phyloP scores from a whole-genome alignment of 1,139 yeast genomes.

The Kodamaea anthophila region DNA sequence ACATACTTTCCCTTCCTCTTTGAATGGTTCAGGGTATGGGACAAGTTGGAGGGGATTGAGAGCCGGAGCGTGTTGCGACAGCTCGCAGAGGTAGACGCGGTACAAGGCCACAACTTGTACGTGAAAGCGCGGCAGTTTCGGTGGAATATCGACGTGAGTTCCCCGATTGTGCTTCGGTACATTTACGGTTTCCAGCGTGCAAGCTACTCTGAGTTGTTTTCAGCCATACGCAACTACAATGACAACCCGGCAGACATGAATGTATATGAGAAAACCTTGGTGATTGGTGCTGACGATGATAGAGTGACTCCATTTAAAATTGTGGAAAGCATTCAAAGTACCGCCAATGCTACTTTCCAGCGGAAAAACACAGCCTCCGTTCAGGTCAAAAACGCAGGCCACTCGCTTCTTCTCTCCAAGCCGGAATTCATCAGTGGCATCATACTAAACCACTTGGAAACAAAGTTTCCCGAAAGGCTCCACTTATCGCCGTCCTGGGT shows the following conservation, averaged over 20 bases:
- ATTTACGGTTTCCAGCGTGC: conserved; percentile 43
- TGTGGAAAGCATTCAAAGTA: conserved; percentile 21
- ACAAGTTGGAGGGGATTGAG: conserved; percentile 55
- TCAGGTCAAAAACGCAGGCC: conserved; percentile 55
- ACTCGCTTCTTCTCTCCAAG: conserved; percentile 55
- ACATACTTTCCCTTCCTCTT: conserved; percentile 47
- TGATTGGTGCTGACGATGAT: conserved; percentile 58
- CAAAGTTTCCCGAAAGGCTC: conserved; percentile 41
- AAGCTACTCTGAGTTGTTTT: conserved; percentile 36
- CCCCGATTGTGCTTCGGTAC: conserved; percentile 49
- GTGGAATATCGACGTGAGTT: conserved; percentile 64
- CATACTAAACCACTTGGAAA: conserved; percentile 52
- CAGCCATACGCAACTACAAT: conserved; percentile 32
- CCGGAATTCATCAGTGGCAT: conserved; percentile 64
- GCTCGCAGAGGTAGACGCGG: conserved; percentile 28
- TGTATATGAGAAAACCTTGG: conserved; percentile 37
- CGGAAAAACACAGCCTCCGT: conserved; percentile 28
- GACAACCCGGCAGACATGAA: conserved; percentile 26
- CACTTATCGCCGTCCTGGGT: conserved; percentile 62
- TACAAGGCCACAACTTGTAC: conserved; percentile 23
- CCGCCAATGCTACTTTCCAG: conserved; percentile 21
- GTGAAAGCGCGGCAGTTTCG: conserved; percentile 55
- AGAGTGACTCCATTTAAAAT: conserved; percentile 43
- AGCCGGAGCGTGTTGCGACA: conserved; percentile 55
- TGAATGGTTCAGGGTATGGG: conserved; percentile 51